These are phyloP conservation scores for Ciborinia camelliae DNA, from an alignment of 2,329 filamentous ascomycete genomes.

Conservation along the genomic window DNA sequence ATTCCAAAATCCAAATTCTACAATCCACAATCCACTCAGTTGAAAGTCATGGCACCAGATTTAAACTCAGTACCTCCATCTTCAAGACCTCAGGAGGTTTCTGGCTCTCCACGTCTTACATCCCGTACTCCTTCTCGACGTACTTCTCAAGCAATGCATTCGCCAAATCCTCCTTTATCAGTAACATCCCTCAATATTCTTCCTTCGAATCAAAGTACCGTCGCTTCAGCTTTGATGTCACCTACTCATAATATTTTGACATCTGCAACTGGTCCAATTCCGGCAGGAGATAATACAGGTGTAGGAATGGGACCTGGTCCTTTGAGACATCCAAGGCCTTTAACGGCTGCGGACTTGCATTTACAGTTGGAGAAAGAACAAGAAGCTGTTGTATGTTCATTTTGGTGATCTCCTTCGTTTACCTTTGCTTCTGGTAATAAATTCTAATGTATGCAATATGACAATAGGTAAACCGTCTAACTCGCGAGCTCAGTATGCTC, in stretches of 20 bases:
- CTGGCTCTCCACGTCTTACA: slow-evolving; percentile 32
- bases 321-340: slow-evolving; percentile 77
- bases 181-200: slow-evolving; percentile 66
- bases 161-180: slow-evolving; percentile 60
- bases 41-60: slow-evolving; percentile 37
- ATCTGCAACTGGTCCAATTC: slow-evolving; percentile 8
- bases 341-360: slow-evolving; percentile 87
- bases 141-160: slow-evolving; percentile 32
- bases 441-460: slow-evolving; percentile 13
- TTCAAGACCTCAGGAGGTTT: slow-evolving; percentile 29
- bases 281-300: slow-evolving; percentile 41
- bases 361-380: slow-evolving; percentile 91
- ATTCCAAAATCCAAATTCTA: neutral
- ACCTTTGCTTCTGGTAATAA: neutral
- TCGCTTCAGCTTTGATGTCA: slow-evolving; percentile 30
- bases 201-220: slow-evolving; percentile 36
- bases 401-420: too few species aligned
- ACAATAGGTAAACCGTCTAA: slow-evolving; percentile 81
- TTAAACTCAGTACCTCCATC: slow-evolving; percentile 38
- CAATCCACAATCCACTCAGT: neutral
- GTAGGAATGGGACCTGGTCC: slow-evolving; percentile 64
- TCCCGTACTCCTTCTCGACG: slow-evolving; percentile 32
- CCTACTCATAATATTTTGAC: slow-evolving; percentile 25
- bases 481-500: slow-evolving; percentile 81
- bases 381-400: slow-evolving; percentile 74